Evolutionary conservation across 345 rosid genomes (phyloP), one percentile per base, ranked within the genome.

Genomic region (Hevea brasiliensis): DNA sequence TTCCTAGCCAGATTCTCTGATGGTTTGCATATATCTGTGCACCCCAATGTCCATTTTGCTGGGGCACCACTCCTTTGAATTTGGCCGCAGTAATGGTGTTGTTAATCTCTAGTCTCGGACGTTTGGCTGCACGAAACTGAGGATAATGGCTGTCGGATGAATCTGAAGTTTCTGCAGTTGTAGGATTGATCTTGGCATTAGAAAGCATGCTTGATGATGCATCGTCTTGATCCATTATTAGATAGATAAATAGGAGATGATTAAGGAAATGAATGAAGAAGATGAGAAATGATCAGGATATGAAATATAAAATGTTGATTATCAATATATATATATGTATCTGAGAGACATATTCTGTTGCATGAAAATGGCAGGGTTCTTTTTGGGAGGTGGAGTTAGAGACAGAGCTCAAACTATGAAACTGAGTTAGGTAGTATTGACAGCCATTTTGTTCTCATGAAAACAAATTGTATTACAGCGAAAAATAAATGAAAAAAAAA

Each of bases 1-100:
- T 87, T 24, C 90, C 90, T 21, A 87, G 71, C 90, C 90, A 87
- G 47, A 87, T 82, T 11, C 90, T 81, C 65, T 81, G 87, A 77
- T 87, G 90, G 80, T 85, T 87, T 79, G 84, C 87, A 56, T 87
- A 87, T 67, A 87, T 87, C 29, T 87, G 88, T 26, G 88, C 88
- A 1, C 90, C 90, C 90, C 90, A 87, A 26, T 84, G 74, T 23
- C 87, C 88, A 61, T 87, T 87, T 20, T 86, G 87, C 79, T 85
- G 90, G 0, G 87, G 85, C 37, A 87, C 88, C 17, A 87, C 87
- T 1, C 90, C 90, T 66, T 87, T 87, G 73, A 79, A 83, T 70
- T 71, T 80, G 7, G 42, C 62, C 12, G 2, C 53, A 24, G 35
- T 47, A 12, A 18, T 13, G 14, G 2, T 37, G 23, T 41, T 47